Conservation (phyloP, 2,329 filamentous ascomycete species). For the Penicillium sp. region DNA sequence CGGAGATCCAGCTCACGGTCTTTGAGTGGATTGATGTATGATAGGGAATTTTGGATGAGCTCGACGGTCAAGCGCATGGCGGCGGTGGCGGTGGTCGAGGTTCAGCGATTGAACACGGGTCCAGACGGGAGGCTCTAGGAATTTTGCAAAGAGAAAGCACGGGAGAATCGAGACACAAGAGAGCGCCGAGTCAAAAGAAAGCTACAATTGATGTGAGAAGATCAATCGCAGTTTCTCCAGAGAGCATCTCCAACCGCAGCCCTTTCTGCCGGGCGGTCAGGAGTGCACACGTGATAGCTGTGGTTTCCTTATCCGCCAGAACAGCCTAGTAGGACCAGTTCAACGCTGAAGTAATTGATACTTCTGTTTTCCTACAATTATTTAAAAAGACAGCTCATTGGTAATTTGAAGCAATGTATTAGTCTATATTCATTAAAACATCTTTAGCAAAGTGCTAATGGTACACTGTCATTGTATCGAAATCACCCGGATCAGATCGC, state of each 20-base stretch:
- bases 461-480: slow-evolving; percentile 27
- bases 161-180: neutral
- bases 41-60: slow-evolving; percentile 90
- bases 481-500: slow-evolving; percentile 24
- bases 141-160: slow-evolving; percentile 17
- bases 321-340: neutral
- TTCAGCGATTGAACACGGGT: neutral
- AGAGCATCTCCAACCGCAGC: slow-evolving; percentile 20
- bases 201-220: slow-evolving; percentile 12
- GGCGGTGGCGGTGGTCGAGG: slow-evolving; percentile 24
- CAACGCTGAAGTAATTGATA: neutral
- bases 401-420: slow-evolving; percentile 20
- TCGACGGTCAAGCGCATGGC: slow-evolving; percentile 93
- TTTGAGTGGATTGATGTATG: slow-evolving; percentile 97
- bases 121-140: slow-evolving; percentile 10
- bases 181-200: slow-evolving; percentile 3
- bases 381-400: fast-evolving
- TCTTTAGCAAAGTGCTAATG: slow-evolving; percentile 17
- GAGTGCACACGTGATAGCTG: neutral
- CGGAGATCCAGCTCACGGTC: slow-evolving; percentile 98
- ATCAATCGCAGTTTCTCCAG: slow-evolving; percentile 25
- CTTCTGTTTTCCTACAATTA: neutral
- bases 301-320: neutral
- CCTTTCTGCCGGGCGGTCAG: slow-evolving; percentile 30
- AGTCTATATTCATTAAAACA: slow-evolving; percentile 29